Evolutionary conservation across 495 filamentous ascomycete genomes (phyloP).

Genomic region (Apiosordaria backusii): DNA sequence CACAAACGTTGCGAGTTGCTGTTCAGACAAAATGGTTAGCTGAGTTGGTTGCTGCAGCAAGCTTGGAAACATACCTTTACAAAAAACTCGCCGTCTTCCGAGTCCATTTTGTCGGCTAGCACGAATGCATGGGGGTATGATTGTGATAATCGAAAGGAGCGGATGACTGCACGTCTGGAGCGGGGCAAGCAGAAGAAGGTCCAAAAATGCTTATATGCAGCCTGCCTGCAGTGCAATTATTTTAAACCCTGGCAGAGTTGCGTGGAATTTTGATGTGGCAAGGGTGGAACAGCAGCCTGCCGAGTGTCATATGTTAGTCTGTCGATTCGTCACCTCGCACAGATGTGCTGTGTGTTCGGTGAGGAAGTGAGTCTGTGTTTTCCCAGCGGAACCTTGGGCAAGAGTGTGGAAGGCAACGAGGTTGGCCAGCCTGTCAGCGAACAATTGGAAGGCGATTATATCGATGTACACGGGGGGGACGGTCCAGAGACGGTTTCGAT

Average conservation of each 20-base stretch:
- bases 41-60: background rate
- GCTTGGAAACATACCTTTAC: slow-evolving; percentile 60
- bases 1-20: slow-evolving; percentile 95
- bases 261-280: slow-evolving; percentile 22
- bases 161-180: slow-evolving; percentile 16
- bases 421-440: slow-evolving; percentile 11
- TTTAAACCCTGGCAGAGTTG: slow-evolving; percentile 7
- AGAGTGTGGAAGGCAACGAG: background rate
- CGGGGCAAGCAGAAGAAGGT: slow-evolving; percentile 1
- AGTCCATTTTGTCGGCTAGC: slow-evolving; percentile 57
- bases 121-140: slow-evolving; percentile 39
- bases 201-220: slow-evolving; percentile 10
- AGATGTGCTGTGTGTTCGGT: slow-evolving; percentile 18
- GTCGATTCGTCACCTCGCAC: slow-evolving; percentile 27
- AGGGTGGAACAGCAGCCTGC: slow-evolving; percentile 30
- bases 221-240: background rate
- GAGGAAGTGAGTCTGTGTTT: slow-evolving; percentile 8
- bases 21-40: slow-evolving; percentile 9
- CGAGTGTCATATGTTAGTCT: slow-evolving; percentile 32
- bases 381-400: slow-evolving; percentile 10
- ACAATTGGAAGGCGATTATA: background rate
- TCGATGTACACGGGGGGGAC: background rate
- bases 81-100: slow-evolving; percentile 87
- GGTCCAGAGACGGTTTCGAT: background rate
- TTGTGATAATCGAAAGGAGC: slow-evolving; percentile 24